Conservation (phyloP, 1,139 yeast species). For the Suhomyces bolitotheri region DNA sequence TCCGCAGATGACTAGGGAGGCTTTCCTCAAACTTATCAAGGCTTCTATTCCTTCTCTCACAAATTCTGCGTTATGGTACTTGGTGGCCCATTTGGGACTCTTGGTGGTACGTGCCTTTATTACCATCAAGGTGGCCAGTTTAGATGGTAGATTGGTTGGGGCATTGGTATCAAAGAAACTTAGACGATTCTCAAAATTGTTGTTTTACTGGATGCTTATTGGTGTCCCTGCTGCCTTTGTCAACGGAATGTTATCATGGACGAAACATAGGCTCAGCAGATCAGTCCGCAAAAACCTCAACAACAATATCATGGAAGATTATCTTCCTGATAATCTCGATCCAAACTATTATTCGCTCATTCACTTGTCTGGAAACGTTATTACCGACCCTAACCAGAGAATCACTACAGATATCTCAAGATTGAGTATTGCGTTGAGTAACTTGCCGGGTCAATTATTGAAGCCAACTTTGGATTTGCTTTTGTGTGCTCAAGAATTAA, state of each 20-base stretch:
- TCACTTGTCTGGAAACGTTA: slow-evolving; percentile 56
- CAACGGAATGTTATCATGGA: slow-evolving; percentile 70
- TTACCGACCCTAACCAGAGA: slow-evolving; percentile 80
- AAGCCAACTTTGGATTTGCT: slow-evolving; percentile 83
- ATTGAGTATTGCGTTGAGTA: slow-evolving; percentile 69
- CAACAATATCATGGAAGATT: slow-evolving; percentile 59
- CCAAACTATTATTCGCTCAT: slow-evolving; percentile 55
- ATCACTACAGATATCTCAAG: slow-evolving; percentile 78
- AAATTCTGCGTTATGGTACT: slow-evolving; percentile 39
- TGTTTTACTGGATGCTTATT: slow-evolving; percentile 77
- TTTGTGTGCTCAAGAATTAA: slow-evolving; percentile 78
- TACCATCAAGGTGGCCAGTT: slow-evolving; percentile 79
- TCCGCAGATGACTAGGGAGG: slow-evolving; percentile 36
- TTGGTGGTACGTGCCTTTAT: slow-evolving; percentile 70
- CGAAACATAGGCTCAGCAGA: slow-evolving; percentile 68
- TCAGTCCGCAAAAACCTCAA: slow-evolving; percentile 69
- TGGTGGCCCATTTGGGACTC: slow-evolving; percentile 59
- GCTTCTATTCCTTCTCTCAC: slow-evolving; percentile 42
- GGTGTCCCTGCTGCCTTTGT: slow-evolving; percentile 87
- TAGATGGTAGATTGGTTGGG: slow-evolving; percentile 86
- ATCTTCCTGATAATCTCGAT: slow-evolving; percentile 61
- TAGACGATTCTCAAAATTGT: slow-evolving; percentile 58
- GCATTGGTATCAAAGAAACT: slow-evolving; percentile 75
- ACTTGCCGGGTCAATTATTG: slow-evolving; percentile 81
- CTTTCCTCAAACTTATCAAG: slow-evolving; percentile 33